Evolutionary conservation across 192 early-diverging fungal species (phyloP), one percentile per base, ranked within the genome.

Genomic region (Geranomyces variabilis): DNA sequence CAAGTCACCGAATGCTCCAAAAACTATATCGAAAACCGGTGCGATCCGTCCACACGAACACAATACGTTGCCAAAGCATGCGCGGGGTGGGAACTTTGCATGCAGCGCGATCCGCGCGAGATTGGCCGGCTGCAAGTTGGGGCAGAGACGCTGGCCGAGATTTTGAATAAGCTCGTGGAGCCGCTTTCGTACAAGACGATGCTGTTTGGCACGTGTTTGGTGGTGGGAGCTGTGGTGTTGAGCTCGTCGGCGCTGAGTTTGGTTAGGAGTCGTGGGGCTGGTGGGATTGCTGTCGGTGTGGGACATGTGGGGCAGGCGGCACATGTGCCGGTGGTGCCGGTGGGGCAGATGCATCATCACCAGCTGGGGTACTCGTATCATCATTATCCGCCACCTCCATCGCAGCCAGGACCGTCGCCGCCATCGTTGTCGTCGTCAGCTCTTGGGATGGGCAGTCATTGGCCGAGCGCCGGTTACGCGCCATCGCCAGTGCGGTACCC

Each of bases 171-270:
- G 36, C 90, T 95, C 65, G 87, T 93, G 34, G 89, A 95, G 31
- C 89, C 91, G 9, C 84, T 95, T 8, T 93, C 92, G n/a, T 88
- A 90, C 60, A 95, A 95, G 63, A 91, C 92, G 0, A 90, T 95
- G 90, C 86, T 84, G 48, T 69, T 72, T 46, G 74, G 73, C 17
- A 75, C 73, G 10, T 28, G 68, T 14, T 34, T 75, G 17, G 17
- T 75, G 3, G 68, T 75, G 26, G 73, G 73, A 4, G 61, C 73
- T 10, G 55, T 69, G 26, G 17, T 75, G 15, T 51, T 75, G 26
- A 68, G 58, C 7, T 68, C 73, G 31, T 44, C 73, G 22, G 72
- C 72, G 3, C 58, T 66, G n/a, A 53, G 34, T 7, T 22, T 66
- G 29, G 64, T 74, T 22, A 65, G 3, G 5, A 70, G 17, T 9